These are phyloP conservation scores for Asterophora parasitica DNA, from an alignment of 768 basidiomycete species.

Conservation along the genomic window DNA sequence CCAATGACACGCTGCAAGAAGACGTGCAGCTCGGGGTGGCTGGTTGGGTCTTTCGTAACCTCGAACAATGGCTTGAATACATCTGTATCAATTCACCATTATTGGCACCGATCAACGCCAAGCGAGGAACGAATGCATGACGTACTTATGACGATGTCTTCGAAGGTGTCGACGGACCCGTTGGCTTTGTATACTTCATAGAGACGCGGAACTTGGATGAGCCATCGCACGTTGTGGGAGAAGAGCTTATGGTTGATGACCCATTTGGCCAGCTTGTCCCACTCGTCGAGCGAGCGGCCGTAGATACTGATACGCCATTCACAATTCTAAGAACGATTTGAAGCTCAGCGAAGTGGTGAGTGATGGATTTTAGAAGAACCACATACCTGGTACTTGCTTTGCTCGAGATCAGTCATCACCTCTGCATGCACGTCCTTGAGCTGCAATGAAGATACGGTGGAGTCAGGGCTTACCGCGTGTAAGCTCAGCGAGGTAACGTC, in stretches of 20 bases:
- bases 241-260: constrained; percentile 88
- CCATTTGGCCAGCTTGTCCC: constrained; percentile 99
- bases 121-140: constrained; percentile 13
- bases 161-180: constrained; percentile 79
- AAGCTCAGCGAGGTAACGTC: constrained; percentile 90
- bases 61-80: constrained; percentile 93
- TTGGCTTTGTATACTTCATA: constrained; percentile 95
- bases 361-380: not conserved
- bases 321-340: constrained; percentile 56
- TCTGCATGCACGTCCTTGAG: constrained; percentile 43
- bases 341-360: not conserved
- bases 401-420: constrained; percentile 95
- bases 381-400: constrained; percentile 93
- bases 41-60: constrained; percentile 85
- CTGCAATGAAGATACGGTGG: not conserved
- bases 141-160: constrained; percentile 87
- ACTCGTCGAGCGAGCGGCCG: constrained; percentile 76
- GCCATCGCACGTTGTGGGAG: constrained; percentile 97
- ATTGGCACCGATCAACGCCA: not conserved
- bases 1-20: constrained; percentile 95
- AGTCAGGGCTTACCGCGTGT: constrained; percentile 61
- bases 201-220: constrained; percentile 90
- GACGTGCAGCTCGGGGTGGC: constrained; percentile 91
- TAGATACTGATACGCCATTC: constrained; percentile 99
- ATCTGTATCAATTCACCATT: constrained; percentile 42